A percentile compares a stretch with the other conserved stretches of the same genome.
These are phyloP conservation scores for Pseudopediastrum boryanum DNA, from an alignment of 139 green algal genomes.

Conservation along the genomic window DNA sequence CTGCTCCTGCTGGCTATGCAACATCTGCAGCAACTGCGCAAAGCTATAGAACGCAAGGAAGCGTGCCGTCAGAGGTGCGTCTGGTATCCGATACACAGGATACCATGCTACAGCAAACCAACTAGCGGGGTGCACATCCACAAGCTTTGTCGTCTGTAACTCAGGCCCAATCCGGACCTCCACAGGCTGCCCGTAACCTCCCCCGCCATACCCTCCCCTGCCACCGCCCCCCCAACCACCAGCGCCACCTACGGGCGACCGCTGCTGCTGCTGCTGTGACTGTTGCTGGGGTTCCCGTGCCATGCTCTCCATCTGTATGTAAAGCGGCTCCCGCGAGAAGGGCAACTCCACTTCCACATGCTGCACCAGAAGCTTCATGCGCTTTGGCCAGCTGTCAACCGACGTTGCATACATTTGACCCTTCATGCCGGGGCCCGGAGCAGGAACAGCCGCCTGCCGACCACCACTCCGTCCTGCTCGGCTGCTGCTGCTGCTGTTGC, in stretches of 20 bases:
- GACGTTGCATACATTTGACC: constrained; percentile 54
- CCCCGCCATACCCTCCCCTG: neutral
- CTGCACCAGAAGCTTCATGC: constrained; percentile 69
- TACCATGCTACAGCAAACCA: constrained; percentile 91
- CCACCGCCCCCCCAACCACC: neutral
- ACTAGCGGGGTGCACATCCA: constrained; percentile 84
- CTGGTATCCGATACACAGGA: constrained; percentile 86
- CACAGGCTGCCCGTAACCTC: neutral
- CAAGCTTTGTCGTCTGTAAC: constrained; percentile 23
- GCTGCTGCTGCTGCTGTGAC: constrained; percentile 15
- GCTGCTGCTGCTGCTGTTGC: constrained; percentile 1
- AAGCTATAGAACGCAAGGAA: constrained; percentile 90
- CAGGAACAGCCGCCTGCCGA: no score
- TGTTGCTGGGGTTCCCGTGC: constrained; percentile 18
- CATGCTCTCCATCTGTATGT: constrained; percentile 62
- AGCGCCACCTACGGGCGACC: neutral
- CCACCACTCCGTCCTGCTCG: neutral
- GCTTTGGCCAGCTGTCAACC: constrained; percentile 65
- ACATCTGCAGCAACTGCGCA: constrained; percentile 39
- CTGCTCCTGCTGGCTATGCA: no score
- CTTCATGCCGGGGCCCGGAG: constrained; percentile 39
- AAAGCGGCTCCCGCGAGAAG: constrained; percentile 70
- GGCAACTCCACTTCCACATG: constrained; percentile 72
- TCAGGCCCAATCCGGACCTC: neutral
- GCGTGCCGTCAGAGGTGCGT: constrained; percentile 78